Conservation (phyloP, 2,329 filamentous ascomycete genomes). For the Drechmeria coniospora region DNA sequence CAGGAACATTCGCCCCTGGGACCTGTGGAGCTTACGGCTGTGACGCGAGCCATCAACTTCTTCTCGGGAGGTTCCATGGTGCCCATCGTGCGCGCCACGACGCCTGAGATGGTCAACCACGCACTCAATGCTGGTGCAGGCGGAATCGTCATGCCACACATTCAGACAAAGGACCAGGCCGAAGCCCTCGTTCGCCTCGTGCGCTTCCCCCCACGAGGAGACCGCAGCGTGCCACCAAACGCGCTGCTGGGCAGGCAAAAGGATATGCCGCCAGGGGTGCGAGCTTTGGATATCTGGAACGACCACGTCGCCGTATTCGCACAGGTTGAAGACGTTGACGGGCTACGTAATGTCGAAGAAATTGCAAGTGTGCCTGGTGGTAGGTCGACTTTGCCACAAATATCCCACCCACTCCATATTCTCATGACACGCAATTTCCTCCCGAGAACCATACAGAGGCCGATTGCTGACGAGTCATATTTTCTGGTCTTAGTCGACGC, state of each 20-base stretch:
- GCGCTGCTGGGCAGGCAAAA: conserved; percentile 1
- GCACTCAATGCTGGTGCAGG: conserved; percentile 3
- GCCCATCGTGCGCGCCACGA: conserved; percentile 1
- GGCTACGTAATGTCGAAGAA: conserved; percentile 2
- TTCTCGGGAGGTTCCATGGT: conserved; percentile 2
- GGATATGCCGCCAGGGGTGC: neutral
- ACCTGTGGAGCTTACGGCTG: conserved; percentile 1
- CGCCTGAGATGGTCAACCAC: conserved; percentile 2
- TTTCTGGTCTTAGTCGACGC: too few species aligned
- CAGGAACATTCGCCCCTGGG: conserved; percentile 3
- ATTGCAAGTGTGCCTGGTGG: conserved; percentile 2
- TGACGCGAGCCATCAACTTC: conserved; percentile 2
- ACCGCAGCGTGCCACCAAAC: conserved; percentile 2
- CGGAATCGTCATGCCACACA: conserved; percentile 3
- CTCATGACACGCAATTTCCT: too few species aligned
- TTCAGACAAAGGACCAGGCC: conserved; percentile 2
- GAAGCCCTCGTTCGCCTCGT: conserved; percentile 1
- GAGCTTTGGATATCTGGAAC: conserved; percentile 2
- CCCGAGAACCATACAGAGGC: too few species aligned
- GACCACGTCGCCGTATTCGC: conserved; percentile 1
- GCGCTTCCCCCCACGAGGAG: conserved; percentile 2
- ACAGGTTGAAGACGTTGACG: conserved; percentile 3
- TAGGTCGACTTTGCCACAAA: too few species aligned
- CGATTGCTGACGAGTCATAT: too few species aligned
- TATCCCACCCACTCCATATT: too few species aligned